Conservation (phyloP, 768 basidiomycete species). For the Pleurotus pulmonarius region DNA sequence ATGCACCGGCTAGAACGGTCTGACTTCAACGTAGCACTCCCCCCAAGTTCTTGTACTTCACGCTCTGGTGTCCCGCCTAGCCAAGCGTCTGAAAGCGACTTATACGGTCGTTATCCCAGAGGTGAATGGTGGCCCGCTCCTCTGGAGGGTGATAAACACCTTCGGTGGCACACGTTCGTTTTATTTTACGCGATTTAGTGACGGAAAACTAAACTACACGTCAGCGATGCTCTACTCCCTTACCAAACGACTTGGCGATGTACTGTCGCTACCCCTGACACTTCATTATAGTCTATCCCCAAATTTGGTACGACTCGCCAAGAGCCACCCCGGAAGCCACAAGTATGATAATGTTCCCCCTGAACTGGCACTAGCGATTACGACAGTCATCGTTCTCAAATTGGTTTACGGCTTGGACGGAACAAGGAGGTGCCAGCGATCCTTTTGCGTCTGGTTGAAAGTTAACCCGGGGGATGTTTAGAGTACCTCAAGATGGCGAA, state of each 20-base stretch:
- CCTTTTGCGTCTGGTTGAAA: not conserved
- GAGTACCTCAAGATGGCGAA: conserved; percentile 36
- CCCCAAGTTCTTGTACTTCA: conserved; percentile 61
- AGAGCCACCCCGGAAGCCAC: conserved; percentile 40
- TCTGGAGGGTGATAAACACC: conserved; percentile 71
- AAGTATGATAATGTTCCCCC: conserved; percentile 63
- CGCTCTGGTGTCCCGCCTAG: conserved; percentile 56
- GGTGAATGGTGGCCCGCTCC: conserved; percentile 66
- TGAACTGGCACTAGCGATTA: conserved; percentile 60
- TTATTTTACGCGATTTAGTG: conserved; percentile 10
- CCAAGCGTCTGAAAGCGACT: conserved; percentile 43
- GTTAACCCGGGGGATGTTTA: conserved; percentile 17
- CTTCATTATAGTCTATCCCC: conserved; percentile 54
- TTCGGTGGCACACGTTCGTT: conserved; percentile 76
- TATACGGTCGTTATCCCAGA: conserved; percentile 71
- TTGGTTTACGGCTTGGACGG: conserved; percentile 85
- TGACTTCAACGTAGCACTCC: conserved; percentile 45
- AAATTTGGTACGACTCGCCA: conserved; percentile 27
- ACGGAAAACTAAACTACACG: conserved; percentile 11
- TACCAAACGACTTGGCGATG: conserved; percentile 54
- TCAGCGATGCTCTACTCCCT: conserved; percentile 64
- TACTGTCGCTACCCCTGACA: conserved; percentile 56
- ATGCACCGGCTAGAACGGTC: not conserved
- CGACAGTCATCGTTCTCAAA: conserved; percentile 70
- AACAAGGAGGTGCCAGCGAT: conserved; percentile 41